These are phyloP conservation scores for Coffea eugenioides DNA, from an alignment of 257 asterid genomes.

Conservation along the genomic window DNA sequence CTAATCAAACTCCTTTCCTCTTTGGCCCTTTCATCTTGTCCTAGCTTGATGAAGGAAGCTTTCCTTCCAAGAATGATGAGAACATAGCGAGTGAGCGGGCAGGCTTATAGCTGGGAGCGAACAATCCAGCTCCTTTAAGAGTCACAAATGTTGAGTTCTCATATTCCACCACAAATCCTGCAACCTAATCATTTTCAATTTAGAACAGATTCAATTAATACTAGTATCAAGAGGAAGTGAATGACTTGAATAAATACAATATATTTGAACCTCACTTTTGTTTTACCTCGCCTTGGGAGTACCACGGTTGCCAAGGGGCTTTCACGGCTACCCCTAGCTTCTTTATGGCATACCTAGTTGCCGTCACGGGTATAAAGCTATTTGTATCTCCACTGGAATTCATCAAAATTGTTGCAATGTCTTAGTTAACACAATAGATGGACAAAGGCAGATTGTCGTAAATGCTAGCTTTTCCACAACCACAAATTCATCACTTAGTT, in stretches of 20 bases:
- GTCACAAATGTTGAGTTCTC: slow-evolving; percentile 36
- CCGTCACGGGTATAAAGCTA: slow-evolving; percentile 4
- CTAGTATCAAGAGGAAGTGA: not conserved
- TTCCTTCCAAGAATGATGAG: slow-evolving; percentile 33
- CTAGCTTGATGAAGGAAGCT: slow-evolving; percentile 18
- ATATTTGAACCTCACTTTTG: too few relatives aligned
- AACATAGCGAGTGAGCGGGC: slow-evolving; percentile 35
- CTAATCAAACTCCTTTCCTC: not conserved
- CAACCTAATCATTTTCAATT: slow-evolving; percentile 22
- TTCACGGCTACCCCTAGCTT: not conserved
- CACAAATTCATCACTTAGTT: not conserved
- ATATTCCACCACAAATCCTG: slow-evolving; percentile 40
- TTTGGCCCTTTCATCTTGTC: not conserved
- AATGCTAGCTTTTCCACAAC: too few relatives aligned
- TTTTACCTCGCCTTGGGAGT: slow-evolving; percentile 12
- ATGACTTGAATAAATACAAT: not conserved
- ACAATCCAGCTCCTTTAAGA: slow-evolving; percentile 38
- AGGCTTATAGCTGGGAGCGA: slow-evolving; percentile 38
- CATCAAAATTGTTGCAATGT: too few relatives aligned
- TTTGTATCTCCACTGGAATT: slow-evolving; percentile 22
- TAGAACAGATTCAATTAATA: too few relatives aligned
- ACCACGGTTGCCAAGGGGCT: slow-evolving; percentile 21
- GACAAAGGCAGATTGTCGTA: too few relatives aligned
- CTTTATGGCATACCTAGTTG: slow-evolving; percentile 14
- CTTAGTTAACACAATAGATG: too few relatives aligned